These are phyloP conservation scores for Neurospora sp. DNA, from an alignment of 495 filamentous ascomycete genomes.

Conservation along the genomic window DNA sequence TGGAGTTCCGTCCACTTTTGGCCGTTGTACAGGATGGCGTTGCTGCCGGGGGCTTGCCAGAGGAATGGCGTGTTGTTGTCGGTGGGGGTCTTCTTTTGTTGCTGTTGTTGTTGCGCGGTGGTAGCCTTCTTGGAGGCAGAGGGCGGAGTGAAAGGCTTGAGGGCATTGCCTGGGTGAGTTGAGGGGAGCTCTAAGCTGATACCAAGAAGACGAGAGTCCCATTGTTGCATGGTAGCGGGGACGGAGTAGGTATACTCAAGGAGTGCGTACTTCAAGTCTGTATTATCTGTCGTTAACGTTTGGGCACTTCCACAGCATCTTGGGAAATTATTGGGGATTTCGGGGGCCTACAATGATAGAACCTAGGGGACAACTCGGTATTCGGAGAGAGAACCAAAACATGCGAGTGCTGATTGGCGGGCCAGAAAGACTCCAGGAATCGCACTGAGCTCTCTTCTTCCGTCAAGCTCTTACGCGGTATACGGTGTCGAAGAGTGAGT, in stretches of 20 bases:
- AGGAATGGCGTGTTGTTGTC: constrained; percentile 49
- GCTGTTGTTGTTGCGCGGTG: constrained; percentile 11
- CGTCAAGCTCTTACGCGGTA: constrained; percentile 43
- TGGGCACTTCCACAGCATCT: no score
- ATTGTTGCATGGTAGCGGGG: constrained; percentile 29
- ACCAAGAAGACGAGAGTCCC: constrained; percentile 50
- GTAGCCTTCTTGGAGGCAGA: constrained; percentile 12
- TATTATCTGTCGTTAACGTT: background rate
- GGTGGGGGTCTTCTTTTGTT: constrained; percentile 7
- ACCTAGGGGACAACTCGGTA: constrained; percentile 61
- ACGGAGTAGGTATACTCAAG: constrained; percentile 66
- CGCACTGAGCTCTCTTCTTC: constrained; percentile 56
- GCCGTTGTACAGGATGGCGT: constrained; percentile 71
- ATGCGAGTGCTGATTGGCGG: constrained; percentile 51
- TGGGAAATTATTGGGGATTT: background rate
- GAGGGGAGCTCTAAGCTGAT: constrained; percentile 67
- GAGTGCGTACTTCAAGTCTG: constrained; percentile 55
- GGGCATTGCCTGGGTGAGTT: constrained; percentile 43
- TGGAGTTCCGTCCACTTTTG: constrained; percentile 78
- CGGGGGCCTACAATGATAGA: constrained; percentile 58
- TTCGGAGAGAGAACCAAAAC: constrained; percentile 71
- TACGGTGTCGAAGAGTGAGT: constrained; percentile 63
- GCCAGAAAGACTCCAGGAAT: constrained; percentile 76
- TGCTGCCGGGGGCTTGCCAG: constrained; percentile 73
- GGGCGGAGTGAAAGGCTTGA: constrained; percentile 43